Base-by-base conservation (phyloP, 2,329 filamentous ascomycete genomes). In the Trichoderma sp. region DNA sequence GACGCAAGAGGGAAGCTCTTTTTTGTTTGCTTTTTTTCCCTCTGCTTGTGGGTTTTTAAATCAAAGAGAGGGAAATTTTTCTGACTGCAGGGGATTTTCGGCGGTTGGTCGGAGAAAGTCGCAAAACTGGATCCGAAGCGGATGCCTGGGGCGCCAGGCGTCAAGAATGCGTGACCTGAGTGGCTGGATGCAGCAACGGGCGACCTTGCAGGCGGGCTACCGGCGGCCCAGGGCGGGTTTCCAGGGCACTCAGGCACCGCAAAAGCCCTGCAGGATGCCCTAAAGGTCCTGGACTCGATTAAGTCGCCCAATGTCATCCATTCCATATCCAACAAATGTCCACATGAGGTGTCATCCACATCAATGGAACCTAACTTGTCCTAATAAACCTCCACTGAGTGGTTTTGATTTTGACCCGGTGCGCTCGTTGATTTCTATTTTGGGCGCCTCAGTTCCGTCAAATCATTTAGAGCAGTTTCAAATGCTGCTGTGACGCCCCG, bases 101-200 rank as follows among this genome's bases (percentile, higher is more conserved):
- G 67, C 39, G 57, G 56, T 62, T 62, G 21, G 56, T 62, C 67
- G 67, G 67, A 70, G 57, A 70, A 70, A 70, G 26, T 28, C 67
- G 67, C 57, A 30, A 61, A 43, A 36, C 34, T 32, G 56, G 61
- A 21, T 39, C 63, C n/a, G 63, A 47, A 53, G 51, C 57, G 28
- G 75, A 73, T 78, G 78, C 78, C 77, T 79, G 73, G 74, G 75
- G 77, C 77, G 74, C 77, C 77, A 79, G 77, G 77, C 77, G 75
- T 71, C 74, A 56, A 71, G 68, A 64, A 51, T 62, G 36, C 43
- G 56, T n/a, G 36, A 26, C 28, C 34, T 62, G 56, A 26, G 57
- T 69, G 53, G 65, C 28, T 58, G 26, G 65, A 60, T 68, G 53
- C 65, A 68, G 53, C 53, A 24, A 4, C n/a, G 43, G 64, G 64